Base-by-base conservation (phyloP, 371 early-diverging fungal species). In the Mucor ambiguus region DNA sequence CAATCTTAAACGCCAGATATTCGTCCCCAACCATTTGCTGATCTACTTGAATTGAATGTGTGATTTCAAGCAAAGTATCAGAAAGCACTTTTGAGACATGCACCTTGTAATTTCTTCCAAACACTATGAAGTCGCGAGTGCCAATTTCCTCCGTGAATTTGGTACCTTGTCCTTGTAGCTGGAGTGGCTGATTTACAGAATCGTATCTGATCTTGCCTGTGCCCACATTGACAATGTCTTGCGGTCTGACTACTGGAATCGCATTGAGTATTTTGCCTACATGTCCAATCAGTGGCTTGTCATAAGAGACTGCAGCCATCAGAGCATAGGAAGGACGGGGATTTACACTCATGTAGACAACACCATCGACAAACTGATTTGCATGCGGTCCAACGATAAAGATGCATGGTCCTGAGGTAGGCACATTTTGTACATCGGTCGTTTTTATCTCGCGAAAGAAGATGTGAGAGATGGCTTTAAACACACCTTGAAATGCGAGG, bases 331-430 rank as follows among this genome's bases (percentile, higher is more conserved):
- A 90, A 29, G 88, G 82, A 26, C 96, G 89, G 22, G 87, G 86
- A 58, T 91, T 90, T 61, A 87, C 87, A 57, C 87, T 85, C 64
- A 92, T 80, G 29, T 95, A 81, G 35, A 96, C 87, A 12, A 96
- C 66, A 6, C 97, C 96, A 72, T 98, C 98, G 11, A 97, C 88
- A 78, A 98, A 97, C 86, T 93, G 98, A 81, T 97, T 97, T 37
- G 94, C 93, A 85, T 97, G 98, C 18, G 98, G 97, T 1, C 95
- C 98, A 3, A 90, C 95, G 38, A 95, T 94, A 76, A 98, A 98
- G 58, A 98, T 92, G 55, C 96, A 92, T 4, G 96, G 96, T 0
- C 95, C 96, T 22, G 84, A 77, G 48, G 70, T 65, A 5, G 98
- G 98, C 37, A 98, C 90, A 65, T 87, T 81, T 74, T 97, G 94